These are phyloP conservation scores for Calonectria hongkongensis DNA, from an alignment of 2,329 filamentous ascomycete genomes.

Conservation along the genomic window DNA sequence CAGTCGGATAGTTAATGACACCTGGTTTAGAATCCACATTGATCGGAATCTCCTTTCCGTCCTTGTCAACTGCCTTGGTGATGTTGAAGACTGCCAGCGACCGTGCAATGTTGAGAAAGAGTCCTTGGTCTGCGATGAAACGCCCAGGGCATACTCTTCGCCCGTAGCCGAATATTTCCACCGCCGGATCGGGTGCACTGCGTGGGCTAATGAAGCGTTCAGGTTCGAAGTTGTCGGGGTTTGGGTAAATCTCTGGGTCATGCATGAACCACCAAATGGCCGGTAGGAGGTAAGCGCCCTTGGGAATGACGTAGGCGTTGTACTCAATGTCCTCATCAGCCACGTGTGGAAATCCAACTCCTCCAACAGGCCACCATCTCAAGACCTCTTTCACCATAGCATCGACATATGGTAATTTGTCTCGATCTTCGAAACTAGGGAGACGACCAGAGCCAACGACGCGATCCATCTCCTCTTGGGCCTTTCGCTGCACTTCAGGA, in stretches of 20 bases:
- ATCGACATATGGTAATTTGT: conserved; percentile 70
- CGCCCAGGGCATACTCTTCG: neutral
- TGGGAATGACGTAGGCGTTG: conserved; percentile 41
- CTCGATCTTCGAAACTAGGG: conserved; percentile 69
- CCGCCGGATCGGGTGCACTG: conserved; percentile 2
- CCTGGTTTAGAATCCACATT: neutral
- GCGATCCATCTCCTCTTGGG: conserved; percentile 71
- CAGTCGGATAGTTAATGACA: neutral
- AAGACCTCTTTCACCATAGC: conserved; percentile 76
- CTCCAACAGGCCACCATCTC: conserved; percentile 63
- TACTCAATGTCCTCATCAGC: conserved; percentile 32
- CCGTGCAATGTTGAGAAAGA: neutral
- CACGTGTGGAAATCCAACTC: conserved; percentile 24
- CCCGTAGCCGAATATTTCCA: neutral
- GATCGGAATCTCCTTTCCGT: neutral
- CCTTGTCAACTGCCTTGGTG: neutral
- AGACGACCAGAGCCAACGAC: conserved; percentile 68
- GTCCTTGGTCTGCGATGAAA: neutral
- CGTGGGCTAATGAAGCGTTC: conserved; percentile 32
- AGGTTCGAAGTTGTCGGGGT: conserved; percentile 38
- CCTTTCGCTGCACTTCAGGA: conserved; percentile 50
- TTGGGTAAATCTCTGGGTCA: conserved; percentile 19
- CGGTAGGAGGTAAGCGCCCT: conserved; percentile 36
- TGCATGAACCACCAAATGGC: conserved; percentile 37
- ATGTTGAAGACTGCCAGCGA: neutral